phyloP scores from a whole-genome alignment of 805 yeast species.

The Barnettozyma wickerhamii region DNA sequence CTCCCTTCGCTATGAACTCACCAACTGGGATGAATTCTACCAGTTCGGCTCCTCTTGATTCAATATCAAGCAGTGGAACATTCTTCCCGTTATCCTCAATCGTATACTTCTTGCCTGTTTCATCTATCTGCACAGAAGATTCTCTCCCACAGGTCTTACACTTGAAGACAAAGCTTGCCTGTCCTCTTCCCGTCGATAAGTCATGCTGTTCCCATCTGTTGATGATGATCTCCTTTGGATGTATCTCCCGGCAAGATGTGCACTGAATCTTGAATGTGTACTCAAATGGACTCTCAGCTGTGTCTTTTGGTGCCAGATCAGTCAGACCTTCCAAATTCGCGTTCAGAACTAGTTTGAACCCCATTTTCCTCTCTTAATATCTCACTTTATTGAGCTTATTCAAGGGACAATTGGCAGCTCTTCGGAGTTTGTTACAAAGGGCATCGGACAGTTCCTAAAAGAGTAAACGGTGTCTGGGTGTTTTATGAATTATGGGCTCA shows the following conservation, averaged over 20 bases:
- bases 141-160: constrained; percentile 57
- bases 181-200: constrained; percentile 69
- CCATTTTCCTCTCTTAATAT: no score
- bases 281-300: constrained; percentile 58
- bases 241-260: constrained; percentile 72
- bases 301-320: constrained; percentile 54
- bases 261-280: constrained; percentile 74
- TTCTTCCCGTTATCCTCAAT: constrained; percentile 39
- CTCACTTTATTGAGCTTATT: no score
- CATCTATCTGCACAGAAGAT: constrained; percentile 22
- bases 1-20: constrained; percentile 50
- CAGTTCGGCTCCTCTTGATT: constrained; percentile 81
- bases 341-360: constrained; percentile 26
- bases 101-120: constrained; percentile 22
- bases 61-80: constrained; percentile 60
- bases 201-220: constrained; percentile 64
- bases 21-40: constrained; percentile 67
- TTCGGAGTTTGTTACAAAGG: not conserved
- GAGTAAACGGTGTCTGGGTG: constrained; percentile 5
- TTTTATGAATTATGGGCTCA: not conserved
- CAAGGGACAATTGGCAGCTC: no score
- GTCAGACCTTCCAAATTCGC: constrained; percentile 36
- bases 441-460: not conserved
- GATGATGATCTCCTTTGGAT: constrained; percentile 65
- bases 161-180: constrained; percentile 75